Conservation (phyloP, 2,329 filamentous ascomycete genomes). For the Trichoderma endophyticum region DNA sequence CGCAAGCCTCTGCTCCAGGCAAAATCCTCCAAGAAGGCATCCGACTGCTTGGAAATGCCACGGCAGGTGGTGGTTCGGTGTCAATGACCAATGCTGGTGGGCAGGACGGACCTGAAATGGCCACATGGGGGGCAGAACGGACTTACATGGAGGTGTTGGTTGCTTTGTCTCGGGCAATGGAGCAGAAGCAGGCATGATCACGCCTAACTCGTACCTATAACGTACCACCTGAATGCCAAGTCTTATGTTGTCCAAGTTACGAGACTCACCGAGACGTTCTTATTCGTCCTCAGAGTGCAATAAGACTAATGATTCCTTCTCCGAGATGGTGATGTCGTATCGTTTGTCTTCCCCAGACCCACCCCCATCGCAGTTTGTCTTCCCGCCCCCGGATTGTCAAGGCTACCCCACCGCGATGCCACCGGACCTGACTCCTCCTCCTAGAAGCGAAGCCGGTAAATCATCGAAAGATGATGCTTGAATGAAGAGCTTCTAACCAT, state of each 20-base stretch:
- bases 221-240: neutral
- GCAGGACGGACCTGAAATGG: neutral
- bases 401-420: neutral
- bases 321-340: neutral
- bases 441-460: neutral
- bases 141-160: neutral
- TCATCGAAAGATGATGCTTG: neutral
- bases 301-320: neutral
- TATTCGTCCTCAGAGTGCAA: neutral
- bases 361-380: neutral
- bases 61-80: neutral
- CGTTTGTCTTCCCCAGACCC: neutral
- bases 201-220: neutral
- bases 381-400: neutral
- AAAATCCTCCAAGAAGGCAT: neutral
- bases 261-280: neutral
- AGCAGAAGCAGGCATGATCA: neutral
- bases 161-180: neutral
- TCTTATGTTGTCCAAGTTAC: neutral
- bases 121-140: neutral
- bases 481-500: neutral
- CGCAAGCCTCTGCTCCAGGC: neutral
- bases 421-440: neutral
- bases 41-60: neutral
- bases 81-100: neutral